Base-by-base conservation (phyloP, 345 rosid species). In the Viola odorata region DNA sequence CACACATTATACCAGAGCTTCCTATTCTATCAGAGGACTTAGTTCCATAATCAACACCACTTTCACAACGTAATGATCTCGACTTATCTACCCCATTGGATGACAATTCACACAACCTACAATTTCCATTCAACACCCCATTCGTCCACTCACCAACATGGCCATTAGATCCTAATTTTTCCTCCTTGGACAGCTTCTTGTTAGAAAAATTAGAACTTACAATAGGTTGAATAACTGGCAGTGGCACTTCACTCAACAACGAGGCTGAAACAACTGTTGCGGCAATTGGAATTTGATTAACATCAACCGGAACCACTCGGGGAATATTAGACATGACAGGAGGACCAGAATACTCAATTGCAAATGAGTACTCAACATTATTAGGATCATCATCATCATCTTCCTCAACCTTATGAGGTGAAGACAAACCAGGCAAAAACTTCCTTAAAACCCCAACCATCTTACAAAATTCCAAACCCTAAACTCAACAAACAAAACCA, bases 301-400 rank as follows among this genome's bases (percentile, higher is more conserved):
- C 61, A 57, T 77, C 79, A 45, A 90, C 74, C 1, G 96, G 99
- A 64, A 56, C 61, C 11, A 74, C 95, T 64, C 58, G 76, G 55
- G 97, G 97, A 36, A 94, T 58, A 65, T 86, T 76, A 45, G 37
- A 64, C 52, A 69, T 32, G n/a, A 82, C 36, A 12, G 61, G 74
- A 73, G 92, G 96, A 17, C 99, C 97, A 53, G 73, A 69, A 64
- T 94, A 90, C 86, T 75, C 89, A 6, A 23, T 5, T 3, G 99
- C 96, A 64, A 94, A 74, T 23, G 99, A 94, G 72, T 80, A 94
- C 23, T 86, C 94, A 36, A 56, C 32, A 37, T 38, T 73, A 47
- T 62, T 37, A 38, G 4, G 1, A 61, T 65, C 70, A 44, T 63
- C 76, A 49, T 80, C 38, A 37, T 72, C 58, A 44, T 49, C 87